phyloP scores from a whole-genome alignment of 352 stramenopile species.

The Pythium oligandrum region DNA sequence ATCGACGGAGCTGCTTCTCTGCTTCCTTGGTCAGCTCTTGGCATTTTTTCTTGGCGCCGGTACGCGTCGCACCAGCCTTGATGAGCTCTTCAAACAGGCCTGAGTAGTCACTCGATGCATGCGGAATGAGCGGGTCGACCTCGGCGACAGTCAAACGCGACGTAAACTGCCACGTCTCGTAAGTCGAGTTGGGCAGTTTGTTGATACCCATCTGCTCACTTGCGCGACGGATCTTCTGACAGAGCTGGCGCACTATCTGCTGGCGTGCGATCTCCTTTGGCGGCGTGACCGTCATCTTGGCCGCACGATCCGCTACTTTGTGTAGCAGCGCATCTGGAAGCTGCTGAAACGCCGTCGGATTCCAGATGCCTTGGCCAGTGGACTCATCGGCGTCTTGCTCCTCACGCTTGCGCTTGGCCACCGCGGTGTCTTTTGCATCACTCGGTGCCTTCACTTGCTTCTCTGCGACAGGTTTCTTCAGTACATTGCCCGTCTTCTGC shows the following conservation, averaged over 20 bases:
- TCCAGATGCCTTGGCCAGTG: conserved; percentile 15
- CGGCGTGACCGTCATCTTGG: conserved; percentile 24
- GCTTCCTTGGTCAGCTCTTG: conserved; percentile 30
- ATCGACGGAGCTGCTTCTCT: conserved; percentile 24
- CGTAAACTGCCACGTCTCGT: conserved; percentile 84
- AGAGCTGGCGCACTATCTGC: conserved; percentile 61
- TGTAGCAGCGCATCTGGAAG: conserved; percentile 18
- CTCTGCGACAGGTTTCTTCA: conserved; percentile 7
- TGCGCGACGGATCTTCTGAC: conserved; percentile 56
- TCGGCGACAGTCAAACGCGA: conserved; percentile 67
- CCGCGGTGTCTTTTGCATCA: not conserved
- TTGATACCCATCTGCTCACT: conserved; percentile 71
- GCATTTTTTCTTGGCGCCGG: conserved; percentile 56
- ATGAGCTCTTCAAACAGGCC: conserved; percentile 66
- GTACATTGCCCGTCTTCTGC: conserved; percentile 63
- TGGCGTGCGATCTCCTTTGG: conserved; percentile 65
- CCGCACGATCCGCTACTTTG: conserved; percentile 10
- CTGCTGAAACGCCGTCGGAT: conserved; percentile 14
- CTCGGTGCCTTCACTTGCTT: conserved; percentile 2
- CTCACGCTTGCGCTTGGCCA: conserved; percentile 19
- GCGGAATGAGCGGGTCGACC: conserved; percentile 70
- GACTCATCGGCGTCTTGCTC: not conserved
- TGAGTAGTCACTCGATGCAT: conserved; percentile 61
- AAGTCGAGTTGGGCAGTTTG: conserved; percentile 77
- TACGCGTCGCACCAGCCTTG: conserved; percentile 63